Evolutionary conservation across 441 rosid genomes (phyloP).

Genomic region (Populus trichocarpa): DNA sequence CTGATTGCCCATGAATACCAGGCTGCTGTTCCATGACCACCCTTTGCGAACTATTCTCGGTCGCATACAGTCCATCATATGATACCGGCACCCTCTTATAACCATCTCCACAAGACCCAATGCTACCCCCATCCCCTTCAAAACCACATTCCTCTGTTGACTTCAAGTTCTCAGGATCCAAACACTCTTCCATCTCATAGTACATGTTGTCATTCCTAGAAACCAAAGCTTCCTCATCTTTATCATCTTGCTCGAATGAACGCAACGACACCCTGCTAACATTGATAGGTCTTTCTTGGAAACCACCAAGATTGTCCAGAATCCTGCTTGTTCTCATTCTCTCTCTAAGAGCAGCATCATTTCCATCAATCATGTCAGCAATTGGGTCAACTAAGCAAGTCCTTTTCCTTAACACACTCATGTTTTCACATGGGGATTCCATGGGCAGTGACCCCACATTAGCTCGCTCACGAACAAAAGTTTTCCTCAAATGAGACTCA

Average conservation of each 20-base stretch:
- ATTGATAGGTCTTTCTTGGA: not conserved
- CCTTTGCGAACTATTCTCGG: constrained; percentile 15
- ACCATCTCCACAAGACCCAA: constrained; percentile 7
- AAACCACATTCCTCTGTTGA: constrained; percentile 12
- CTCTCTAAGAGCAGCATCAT: not conserved
- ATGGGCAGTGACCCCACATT: too few relatives aligned
- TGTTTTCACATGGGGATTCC: too few relatives aligned
- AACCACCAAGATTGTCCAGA: constrained; percentile 1
- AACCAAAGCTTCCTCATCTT: constrained; percentile 10
- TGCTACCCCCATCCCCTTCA: constrained; percentile 6
- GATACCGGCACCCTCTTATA: constrained; percentile 4
- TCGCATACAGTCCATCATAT: constrained; percentile 8
- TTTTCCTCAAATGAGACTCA: too few relatives aligned
- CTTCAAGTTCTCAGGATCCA: constrained; percentile 13
- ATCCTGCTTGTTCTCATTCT: not conserved
- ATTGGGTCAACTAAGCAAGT: not conserved
- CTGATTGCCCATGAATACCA: not conserved
- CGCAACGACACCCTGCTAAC: not conserved
- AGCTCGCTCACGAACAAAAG: too few relatives aligned
- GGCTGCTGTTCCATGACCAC: constrained; percentile 18
- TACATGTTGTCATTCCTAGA: not conserved
- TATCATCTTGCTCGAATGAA: constrained; percentile 19
- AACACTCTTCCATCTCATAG: constrained; percentile 11
- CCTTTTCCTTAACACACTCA: not conserved
- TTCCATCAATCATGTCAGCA: not conserved